These are phyloP conservation scores for Botrytis medusae DNA, from an alignment of 2,329 filamentous ascomycete genomes.

Conservation along the genomic window DNA sequence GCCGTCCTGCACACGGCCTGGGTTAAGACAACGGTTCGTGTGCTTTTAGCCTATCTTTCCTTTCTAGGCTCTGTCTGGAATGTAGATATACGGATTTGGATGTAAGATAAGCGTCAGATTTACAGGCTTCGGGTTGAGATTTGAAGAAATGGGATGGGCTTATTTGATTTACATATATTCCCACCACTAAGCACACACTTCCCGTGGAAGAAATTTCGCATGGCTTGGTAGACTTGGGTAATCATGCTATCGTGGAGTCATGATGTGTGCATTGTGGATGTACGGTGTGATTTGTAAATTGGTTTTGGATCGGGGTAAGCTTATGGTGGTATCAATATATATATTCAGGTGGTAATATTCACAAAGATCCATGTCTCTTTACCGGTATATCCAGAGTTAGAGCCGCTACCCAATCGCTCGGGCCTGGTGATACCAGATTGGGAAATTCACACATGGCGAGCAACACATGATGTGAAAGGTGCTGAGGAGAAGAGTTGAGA, in stretches of 20 bases:
- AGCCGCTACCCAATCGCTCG: constrained; percentile 5
- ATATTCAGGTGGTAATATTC: not conserved
- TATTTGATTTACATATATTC: not conserved
- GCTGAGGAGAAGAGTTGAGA: not conserved
- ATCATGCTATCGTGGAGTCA: not conserved
- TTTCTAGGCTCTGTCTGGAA: not conserved
- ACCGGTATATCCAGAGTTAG: not conserved
- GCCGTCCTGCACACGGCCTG: constrained; percentile 6
- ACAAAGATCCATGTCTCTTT: not conserved
- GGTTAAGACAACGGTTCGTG: constrained; percentile 15
- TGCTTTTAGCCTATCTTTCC: not conserved
- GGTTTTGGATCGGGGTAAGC: not conserved
- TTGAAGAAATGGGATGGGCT: not conserved
- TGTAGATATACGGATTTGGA: not conserved
- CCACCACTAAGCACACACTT: not conserved
- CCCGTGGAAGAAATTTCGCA: not conserved
- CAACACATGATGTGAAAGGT: not conserved
- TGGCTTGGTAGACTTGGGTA: not conserved
- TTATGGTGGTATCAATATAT: constrained; percentile 12
- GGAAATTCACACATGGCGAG: not conserved
- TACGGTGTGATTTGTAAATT: not conserved
- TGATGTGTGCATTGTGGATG: not conserved
- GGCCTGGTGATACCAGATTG: constrained; percentile 11
- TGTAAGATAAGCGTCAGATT: not conserved
- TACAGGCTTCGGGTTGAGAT: not conserved